A percentile compares a stretch with the other conserved stretches of the same genome.
Conservation (phyloP, 805 yeast species). For the Yarrowia osloensis region DNA sequence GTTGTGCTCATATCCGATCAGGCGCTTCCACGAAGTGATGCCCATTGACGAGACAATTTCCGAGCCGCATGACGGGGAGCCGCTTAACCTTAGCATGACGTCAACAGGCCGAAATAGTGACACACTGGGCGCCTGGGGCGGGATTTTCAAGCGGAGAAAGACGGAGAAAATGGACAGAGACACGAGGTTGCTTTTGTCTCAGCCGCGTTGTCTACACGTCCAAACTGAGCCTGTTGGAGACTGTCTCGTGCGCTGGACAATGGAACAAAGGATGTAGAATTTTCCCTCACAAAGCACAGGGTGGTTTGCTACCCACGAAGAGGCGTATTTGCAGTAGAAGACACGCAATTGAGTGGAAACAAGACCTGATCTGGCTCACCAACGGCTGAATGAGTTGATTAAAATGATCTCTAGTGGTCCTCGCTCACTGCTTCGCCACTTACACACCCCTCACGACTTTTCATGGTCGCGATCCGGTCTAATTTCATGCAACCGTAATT, state of each 20-base stretch:
- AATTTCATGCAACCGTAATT: not conserved
- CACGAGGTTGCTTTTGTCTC: not conserved
- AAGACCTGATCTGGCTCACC: not conserved
- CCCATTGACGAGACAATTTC: not conserved
- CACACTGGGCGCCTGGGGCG: not conserved
- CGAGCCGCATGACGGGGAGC: conserved; percentile 25
- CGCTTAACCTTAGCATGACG: conserved; percentile 22
- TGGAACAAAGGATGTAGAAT: conserved; percentile 1
- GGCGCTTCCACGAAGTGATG: conserved; percentile 19
- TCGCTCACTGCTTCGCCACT: not conserved
- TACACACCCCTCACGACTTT: not conserved
- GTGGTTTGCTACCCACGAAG: not conserved
- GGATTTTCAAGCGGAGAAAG: not conserved
- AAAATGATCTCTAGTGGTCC: not conserved
- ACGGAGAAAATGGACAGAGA: not conserved
- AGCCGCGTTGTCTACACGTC: not conserved
- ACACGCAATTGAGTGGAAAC: not conserved
- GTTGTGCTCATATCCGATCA: conserved; percentile 9
- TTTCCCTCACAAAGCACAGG: conserved; percentile 4
- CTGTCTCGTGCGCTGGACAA: not conserved
- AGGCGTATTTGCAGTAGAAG: not conserved
- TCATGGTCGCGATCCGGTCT: not conserved
- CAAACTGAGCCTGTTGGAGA: not conserved
- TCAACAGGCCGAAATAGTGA: not conserved
- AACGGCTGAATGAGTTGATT: too few species aligned